phyloP scores from a whole-genome alignment of 192 early-diverging fungal species.

The Entomortierella chlamydospora region DNA sequence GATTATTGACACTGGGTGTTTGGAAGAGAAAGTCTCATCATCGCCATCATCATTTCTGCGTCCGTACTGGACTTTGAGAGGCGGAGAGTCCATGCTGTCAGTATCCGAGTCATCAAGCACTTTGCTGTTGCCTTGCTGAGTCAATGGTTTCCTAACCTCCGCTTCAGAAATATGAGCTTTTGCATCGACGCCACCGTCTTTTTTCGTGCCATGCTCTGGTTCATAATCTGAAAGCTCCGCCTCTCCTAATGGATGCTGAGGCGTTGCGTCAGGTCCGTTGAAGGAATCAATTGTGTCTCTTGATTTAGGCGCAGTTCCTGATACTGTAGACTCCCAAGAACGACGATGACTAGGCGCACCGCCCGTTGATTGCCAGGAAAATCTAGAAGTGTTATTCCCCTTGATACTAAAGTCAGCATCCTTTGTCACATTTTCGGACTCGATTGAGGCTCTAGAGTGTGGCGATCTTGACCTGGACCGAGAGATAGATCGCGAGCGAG shows the following conservation, averaged over 20 bases:
- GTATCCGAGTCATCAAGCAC: conserved; percentile 14
- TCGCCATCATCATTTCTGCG: conserved; percentile 26
- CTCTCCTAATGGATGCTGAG: not conserved
- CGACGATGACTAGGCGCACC: conserved; percentile 5
- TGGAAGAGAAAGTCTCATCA: conserved; percentile 19
- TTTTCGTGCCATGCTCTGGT: not conserved
- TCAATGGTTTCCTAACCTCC: not conserved
- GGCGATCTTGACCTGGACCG: conserved; percentile 12
- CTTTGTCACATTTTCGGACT: not conserved
- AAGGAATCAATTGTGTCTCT: not conserved
- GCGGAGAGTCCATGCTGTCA: conserved; percentile 38
- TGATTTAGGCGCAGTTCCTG: not conserved
- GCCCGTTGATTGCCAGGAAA: conserved; percentile 23
- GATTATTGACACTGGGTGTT: conserved; percentile 39
- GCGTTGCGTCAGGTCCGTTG: not conserved
- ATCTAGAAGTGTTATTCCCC: conserved; percentile 7
- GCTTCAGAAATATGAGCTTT: not conserved
- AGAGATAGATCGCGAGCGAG: conserved; percentile 20
- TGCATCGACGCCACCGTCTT: not conserved
- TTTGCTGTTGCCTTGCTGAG: not conserved
- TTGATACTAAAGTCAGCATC: not conserved
- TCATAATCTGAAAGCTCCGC: conserved; percentile 22
- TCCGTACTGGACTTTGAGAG: conserved; percentile 46
- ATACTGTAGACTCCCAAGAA: conserved; percentile 35
- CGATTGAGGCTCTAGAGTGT: not conserved